Evolutionary conservation across 2,329 filamentous ascomycete species (phyloP), one percentile per base, ranked within the genome.

Genomic region (Calonectria pseudoturangicola): DNA sequence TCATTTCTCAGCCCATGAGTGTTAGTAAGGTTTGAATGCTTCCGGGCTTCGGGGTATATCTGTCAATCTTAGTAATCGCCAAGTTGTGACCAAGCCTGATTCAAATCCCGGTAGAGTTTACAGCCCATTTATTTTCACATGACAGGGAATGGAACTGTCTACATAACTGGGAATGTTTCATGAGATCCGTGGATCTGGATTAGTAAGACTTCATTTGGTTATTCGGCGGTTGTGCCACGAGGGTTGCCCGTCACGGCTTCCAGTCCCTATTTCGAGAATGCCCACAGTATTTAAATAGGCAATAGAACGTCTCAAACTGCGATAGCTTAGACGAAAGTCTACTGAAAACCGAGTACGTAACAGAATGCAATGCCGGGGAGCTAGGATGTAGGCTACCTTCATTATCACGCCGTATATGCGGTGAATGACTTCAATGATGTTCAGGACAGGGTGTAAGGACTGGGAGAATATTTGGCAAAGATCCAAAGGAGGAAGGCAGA

Each of bases 351-450:
- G 94, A 91, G 0, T 70, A 89, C 2, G 90, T 96, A 51, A 97
- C 94, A 0, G 95, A 93, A 0, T 70, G 89, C 4, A 94, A 93
- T 80, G 95, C 95, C 0, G 94, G 93, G 83, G 89, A 18, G 94
- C 95, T 0, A 95, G 95, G 0, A 91, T 91, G 7, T 83, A 96
- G 10, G 93, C 95, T 0, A 94, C 95, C 0, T 89, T 94, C 12
- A 82, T 97, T n/a, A 98, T 95, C 1, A 98, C 95, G 64, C 96
- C 96, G 0, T 91, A 95, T 96, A 98, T 83, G 95, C 98, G 12
- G 90, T 98, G 28, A 98, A 98, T 87, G 9, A 98, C 95, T 75
- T 87, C 94, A 63, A 93, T 98, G 84, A 98, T 98, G 95, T 87
- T 98, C 30, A 88, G 89, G 36, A 92, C 92, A 1, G 87, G 86